phyloP scores from a whole-genome alignment of 345 rosid species.

The Boechera retrofracta region DNA sequence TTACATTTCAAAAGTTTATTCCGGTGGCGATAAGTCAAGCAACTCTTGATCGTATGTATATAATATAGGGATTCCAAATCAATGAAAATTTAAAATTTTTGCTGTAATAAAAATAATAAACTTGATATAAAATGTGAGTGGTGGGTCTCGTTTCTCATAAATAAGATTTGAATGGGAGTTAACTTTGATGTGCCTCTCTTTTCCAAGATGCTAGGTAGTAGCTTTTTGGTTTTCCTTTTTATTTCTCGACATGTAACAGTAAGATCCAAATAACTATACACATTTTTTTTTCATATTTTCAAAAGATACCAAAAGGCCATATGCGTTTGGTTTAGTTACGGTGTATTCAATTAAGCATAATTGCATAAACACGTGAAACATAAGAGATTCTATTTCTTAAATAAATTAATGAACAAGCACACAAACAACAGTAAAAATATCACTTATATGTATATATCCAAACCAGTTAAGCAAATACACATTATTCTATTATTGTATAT shows the following conservation, averaged over 20 bases:
- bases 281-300: background rate
- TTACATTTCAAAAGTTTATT: slow-evolving; percentile 28
- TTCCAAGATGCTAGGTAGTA: slow-evolving; percentile 29
- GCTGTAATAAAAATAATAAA: background rate
- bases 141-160: slow-evolving; percentile 7
- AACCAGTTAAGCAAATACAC: slow-evolving; percentile 33
- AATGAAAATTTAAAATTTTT: background rate
- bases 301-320: slow-evolving; percentile 9
- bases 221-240: background rate
- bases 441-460: slow-evolving; percentile 6
- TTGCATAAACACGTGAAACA: background rate
- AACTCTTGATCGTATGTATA: background rate
- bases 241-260: background rate
- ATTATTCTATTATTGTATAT: background rate
- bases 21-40: slow-evolving; percentile 5
- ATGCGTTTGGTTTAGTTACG: background rate
- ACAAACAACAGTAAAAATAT: background rate
- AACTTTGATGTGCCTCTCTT: slow-evolving; percentile 17
- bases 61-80: background rate
- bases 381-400: background rate
- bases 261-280: background rate
- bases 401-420: background rate
- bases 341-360: too few species aligned
- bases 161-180: slow-evolving; percentile 5
- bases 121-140: slow-evolving; percentile 19